A percentile compares a stretch with the other conserved stretches of the same genome.
phyloP scores from a whole-genome alignment of 1,284 basidiomycete genomes.

The Farysia itapuensis region DNA sequence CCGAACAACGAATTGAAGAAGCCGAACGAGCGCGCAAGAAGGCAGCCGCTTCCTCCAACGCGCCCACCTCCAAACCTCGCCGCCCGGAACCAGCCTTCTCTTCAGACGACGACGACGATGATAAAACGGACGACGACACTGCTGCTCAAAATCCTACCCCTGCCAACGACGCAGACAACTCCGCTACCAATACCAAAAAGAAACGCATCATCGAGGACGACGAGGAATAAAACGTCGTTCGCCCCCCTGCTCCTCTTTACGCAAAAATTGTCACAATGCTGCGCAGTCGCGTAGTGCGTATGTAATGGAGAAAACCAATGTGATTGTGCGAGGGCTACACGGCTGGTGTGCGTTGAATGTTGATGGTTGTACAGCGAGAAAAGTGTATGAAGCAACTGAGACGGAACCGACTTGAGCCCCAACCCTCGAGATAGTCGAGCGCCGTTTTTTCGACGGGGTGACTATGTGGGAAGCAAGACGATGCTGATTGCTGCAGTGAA shows the following conservation, averaged over 20 bases:
- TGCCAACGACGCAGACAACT: constrained; percentile 5
- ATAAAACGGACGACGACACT: constrained; percentile 4
- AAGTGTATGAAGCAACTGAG: too few relatives aligned
- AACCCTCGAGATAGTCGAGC: too few relatives aligned
- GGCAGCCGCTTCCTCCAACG: constrained; percentile 6
- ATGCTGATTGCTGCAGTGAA: not conserved
- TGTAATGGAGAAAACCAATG: constrained; percentile 9
- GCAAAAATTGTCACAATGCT: too few relatives aligned
- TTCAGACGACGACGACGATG: constrained; percentile 36
- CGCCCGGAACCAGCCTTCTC: constrained; percentile 26
- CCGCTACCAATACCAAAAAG: constrained; percentile 22
- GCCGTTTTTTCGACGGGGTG: too few relatives aligned
- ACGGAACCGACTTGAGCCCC: too few relatives aligned
- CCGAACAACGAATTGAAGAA: constrained; percentile 36
- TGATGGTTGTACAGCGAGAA: not conserved
- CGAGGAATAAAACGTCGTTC: constrained; percentile 24
- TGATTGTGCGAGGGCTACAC: constrained; percentile 34
- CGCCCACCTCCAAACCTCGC: constrained; percentile 11
- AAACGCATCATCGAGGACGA: constrained; percentile 44
- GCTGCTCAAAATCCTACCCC: not conserved
- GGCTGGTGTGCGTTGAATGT: not conserved
- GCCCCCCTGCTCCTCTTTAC: not conserved
- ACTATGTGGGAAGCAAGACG: too few relatives aligned
- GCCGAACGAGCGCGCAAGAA: constrained; percentile 30
- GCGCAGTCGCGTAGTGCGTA: too few relatives aligned